Base-by-base conservation (phyloP, 164 flowering plant genomes). In the Kalanchoe fedtschenkoi region DNA sequence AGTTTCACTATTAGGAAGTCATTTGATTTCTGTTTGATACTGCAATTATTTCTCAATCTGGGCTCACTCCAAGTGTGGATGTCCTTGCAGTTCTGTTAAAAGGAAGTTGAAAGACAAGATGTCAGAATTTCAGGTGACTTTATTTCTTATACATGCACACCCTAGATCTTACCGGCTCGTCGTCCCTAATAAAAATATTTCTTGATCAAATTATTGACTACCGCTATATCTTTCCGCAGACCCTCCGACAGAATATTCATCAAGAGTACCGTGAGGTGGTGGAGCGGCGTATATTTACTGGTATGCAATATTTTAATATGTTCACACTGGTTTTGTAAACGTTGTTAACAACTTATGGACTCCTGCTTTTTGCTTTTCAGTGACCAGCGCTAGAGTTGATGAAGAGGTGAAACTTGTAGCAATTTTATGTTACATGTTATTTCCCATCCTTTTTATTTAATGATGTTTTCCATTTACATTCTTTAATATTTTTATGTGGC, bases 221-320 rank as follows among this genome's bases (percentile, higher is more conserved):
- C 47, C 32, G 60, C 17, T 33, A 30, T 58, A n/a, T 58, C 41
- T 58, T 34, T 35, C 28, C 28, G 10, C 61, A 58, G 61, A 58
- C 61, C 41, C 61, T 58, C 15, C 38, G 97, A 65, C 84, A 90
- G 72, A 78, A 53, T 66, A 88, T 90, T 62, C 96, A 82, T 65
- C 86, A 84, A 80, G 97, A 93, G 68, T 85, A 93, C 64, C 92
- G 97, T 28, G 99, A 90, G 58, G 96, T 93, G 60, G 91, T 93
- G 55, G 97, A 90, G 75, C 87, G 99, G 63, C 87, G 99, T 70
- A 91, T 93, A 53, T 93, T 70, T 73, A 93, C 99, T 82, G 99
- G 99, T 93, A 38, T 70, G 60, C 35, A 29, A 35, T n/a, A 28
- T n/a, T 11, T 14, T 15, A 60, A 22, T 14, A 41, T 42, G 21